Conservation (phyloP, 2,329 filamentous ascomycete species). For the Colletotrichum theobromicola region DNA sequence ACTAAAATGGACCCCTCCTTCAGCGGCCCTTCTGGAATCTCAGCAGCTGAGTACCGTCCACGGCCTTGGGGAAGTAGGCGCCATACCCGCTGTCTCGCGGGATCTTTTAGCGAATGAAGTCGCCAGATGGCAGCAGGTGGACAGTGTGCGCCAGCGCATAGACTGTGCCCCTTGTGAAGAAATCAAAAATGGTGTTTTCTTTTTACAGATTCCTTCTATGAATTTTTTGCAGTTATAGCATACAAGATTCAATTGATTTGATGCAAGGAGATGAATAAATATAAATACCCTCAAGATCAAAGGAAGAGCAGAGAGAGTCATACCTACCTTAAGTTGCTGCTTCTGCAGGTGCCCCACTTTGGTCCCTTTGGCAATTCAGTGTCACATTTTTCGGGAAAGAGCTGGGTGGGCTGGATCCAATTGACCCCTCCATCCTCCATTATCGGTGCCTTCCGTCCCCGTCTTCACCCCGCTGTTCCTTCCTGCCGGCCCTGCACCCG, state of each 20-base stretch:
- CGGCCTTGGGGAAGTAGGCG: not conserved
- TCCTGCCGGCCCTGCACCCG: not conserved
- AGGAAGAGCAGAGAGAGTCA: not conserved
- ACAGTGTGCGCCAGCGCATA: not conserved
- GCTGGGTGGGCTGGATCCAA: not conserved
- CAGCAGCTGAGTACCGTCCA: not conserved
- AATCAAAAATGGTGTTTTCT: fast-evolving
- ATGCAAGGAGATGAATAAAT: not conserved
- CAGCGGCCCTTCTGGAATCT: not conserved
- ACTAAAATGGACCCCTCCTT: not conserved
- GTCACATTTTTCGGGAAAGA: not conserved
- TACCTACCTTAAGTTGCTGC: too few species aligned
- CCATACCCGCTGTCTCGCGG: not conserved
- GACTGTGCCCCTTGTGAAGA: not conserved
- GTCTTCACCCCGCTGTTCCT: slow-evolving; percentile 3
- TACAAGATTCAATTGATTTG: too few species aligned
- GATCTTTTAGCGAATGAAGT: not conserved
- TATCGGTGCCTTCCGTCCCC: slow-evolving; percentile 7
- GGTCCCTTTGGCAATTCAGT: not conserved
- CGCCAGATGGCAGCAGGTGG: not conserved
- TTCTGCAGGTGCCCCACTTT: not conserved
- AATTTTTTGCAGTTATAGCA: too few species aligned
- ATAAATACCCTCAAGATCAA: not conserved
- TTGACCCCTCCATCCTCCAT: slow-evolving; percentile 14
- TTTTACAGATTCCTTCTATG: not conserved